Percentiles rank a stretch among this genome's conserved stretches.
phyloP scores from a whole-genome alignment of 2,329 filamentous ascomycete genomes.

The Helotiales sp. region DNA sequence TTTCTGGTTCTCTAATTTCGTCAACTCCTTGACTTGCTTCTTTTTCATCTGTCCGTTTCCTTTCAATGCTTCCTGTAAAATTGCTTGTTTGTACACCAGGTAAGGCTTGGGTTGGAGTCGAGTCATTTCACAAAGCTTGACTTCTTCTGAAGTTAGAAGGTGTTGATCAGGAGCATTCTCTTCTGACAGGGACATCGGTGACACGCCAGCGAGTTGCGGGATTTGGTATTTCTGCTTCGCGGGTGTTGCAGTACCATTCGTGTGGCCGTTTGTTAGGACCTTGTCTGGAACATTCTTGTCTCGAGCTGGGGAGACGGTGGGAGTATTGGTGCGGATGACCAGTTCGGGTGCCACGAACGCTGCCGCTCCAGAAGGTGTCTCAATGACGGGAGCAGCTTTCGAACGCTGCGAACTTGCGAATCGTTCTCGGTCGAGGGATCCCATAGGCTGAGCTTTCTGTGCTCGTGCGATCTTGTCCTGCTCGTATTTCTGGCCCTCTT shows the following conservation, averaged over 20 bases:
- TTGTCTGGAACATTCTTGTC: slow-evolving; percentile 52
- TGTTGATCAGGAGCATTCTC: slow-evolving; percentile 76
- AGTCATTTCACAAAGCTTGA: slow-evolving; percentile 80
- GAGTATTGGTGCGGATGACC: slow-evolving; percentile 44
- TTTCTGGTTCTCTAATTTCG: slow-evolving; percentile 80
- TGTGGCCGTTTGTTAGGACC: slow-evolving; percentile 52
- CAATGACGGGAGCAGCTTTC: slow-evolving; percentile 60
- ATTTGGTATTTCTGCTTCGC: slow-evolving; percentile 53
- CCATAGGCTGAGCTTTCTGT: slow-evolving; percentile 69
- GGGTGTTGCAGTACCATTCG: slow-evolving; percentile 38
- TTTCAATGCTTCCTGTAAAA: slow-evolving; percentile 89
- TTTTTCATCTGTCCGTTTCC: slow-evolving; percentile 87
- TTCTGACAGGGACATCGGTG: slow-evolving; percentile 45
- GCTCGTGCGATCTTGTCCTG: slow-evolving; percentile 77
- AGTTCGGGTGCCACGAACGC: slow-evolving; percentile 79
- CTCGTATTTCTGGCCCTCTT: slow-evolving; percentile 89
- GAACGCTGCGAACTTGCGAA: slow-evolving; percentile 71
- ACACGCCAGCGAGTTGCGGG: slow-evolving; percentile 46
- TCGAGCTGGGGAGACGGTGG: slow-evolving; percentile 1
- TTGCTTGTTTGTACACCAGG: slow-evolving; percentile 86
- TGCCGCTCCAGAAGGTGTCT: slow-evolving; percentile 73
- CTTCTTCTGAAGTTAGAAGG: slow-evolving; percentile 79
- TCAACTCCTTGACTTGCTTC: slow-evolving; percentile 88
- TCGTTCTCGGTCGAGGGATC: slow-evolving; percentile 78
- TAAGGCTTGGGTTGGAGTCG: slow-evolving; percentile 93